phyloP scores from a whole-genome alignment of 2,329 filamentous ascomycete species.

The Triangularia verruculosa region DNA sequence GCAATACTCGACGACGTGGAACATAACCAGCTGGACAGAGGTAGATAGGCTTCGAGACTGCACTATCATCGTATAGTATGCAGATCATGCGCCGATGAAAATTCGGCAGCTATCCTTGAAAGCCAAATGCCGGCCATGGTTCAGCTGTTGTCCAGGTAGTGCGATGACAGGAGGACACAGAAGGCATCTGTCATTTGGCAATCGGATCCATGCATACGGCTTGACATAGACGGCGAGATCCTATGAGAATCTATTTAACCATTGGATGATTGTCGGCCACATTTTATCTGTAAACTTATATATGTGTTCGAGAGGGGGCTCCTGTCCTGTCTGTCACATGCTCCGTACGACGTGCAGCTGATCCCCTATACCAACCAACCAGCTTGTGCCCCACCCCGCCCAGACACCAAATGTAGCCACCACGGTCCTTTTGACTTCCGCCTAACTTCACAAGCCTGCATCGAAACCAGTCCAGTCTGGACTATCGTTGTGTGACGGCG shows the following conservation, averaged over 20 bases:
- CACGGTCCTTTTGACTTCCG: neutral
- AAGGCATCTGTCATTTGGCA: neutral
- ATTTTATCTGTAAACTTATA: too few relatives aligned
- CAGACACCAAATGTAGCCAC: neutral
- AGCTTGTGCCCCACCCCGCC: constrained; percentile 1
- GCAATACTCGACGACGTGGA: neutral
- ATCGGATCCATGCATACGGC: neutral
- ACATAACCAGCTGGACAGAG: neutral
- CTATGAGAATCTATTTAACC: neutral
- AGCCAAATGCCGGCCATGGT: neutral
- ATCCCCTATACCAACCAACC: neutral
- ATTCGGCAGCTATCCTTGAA: neutral
- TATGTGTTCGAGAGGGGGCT: neutral
- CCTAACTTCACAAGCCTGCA: constrained; percentile 12
- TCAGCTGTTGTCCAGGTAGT: neutral
- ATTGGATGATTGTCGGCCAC: too few relatives aligned
- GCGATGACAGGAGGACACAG: neutral
- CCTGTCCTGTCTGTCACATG: neutral
- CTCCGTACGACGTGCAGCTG: neutral
- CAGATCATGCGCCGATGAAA: neutral
- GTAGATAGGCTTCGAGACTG: neutral
- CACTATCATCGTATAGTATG: neutral
- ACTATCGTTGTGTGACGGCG: constrained; percentile 15
- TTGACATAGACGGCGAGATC: neutral
- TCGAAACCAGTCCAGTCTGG: constrained; percentile 7